Evolutionary conservation across 208 protist genomes (phyloP), one percentile per base, ranked within the genome.

Genomic region (Borovskyia barvae): DNA sequence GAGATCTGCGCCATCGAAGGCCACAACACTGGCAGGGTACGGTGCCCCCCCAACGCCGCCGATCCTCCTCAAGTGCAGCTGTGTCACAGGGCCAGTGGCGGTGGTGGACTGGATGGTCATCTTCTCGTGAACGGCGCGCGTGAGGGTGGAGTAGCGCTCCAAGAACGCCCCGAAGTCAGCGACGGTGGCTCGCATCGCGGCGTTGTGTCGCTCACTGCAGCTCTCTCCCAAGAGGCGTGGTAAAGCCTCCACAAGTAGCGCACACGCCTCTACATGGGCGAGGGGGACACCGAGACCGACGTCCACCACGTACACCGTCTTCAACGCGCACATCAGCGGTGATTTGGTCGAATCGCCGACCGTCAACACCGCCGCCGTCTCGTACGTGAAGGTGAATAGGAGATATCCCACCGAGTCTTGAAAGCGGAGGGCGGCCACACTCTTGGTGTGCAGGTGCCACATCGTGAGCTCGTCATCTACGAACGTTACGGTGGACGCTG

Each of bases 211-310:
- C 41, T 86, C 82, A 22, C 58, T 82, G 25, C 62, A 73, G 4
- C 75, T 36, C 24, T 82, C 78, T 12, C 63, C 64, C 7, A 90
- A 68, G 3, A 88, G 39, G 17, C 32, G 50, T 9, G 77, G 74
- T 7, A 93, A 54, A 2, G 65, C 56, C 5, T 30, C 43, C 9
- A 85, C 54, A 25, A 89, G 63, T 8, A 77, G 25, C 3, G 72
- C 39, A 47, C 87, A 93, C 46, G 82, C 87, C 12, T 70, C 51
- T 4, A 70, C 51, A 32, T 83, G 46, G 12, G 69, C 53, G 12
- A 93, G 72, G 7, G 80, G 75, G 28, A 90, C 55, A 17, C 87
- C 87, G 19, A 93, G 63, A 7, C 82, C 82, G 41, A 93, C 49
- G 51, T 75, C 70, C 12, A 83, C 73, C 17, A 90, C 58, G 40